These are phyloP conservation scores for Tranzscheliella williamsii DNA, from an alignment of 1,284 basidiomycete genomes.

Conservation along the genomic window DNA sequence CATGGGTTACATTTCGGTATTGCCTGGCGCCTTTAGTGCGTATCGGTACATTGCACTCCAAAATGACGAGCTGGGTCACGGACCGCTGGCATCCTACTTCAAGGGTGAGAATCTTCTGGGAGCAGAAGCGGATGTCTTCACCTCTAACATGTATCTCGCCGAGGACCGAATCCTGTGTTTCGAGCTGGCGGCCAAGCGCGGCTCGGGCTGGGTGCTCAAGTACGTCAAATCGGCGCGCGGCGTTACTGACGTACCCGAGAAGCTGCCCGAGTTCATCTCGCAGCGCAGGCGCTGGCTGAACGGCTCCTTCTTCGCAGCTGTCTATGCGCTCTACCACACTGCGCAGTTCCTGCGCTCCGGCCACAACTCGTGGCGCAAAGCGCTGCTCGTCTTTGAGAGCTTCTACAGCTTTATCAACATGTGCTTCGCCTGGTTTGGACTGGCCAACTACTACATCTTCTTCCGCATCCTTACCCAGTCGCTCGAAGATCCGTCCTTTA, in stretches of 20 bases:
- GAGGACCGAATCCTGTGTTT: slow-evolving; percentile 86
- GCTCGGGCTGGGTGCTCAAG: slow-evolving; percentile 87
- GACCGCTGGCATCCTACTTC: slow-evolving; percentile 93
- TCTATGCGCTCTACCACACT: slow-evolving; percentile 68
- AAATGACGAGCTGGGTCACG: slow-evolving; percentile 81
- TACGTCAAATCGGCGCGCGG: slow-evolving; percentile 94
- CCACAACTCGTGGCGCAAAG: slow-evolving; percentile 78
- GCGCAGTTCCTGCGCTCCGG: slow-evolving; percentile 82
- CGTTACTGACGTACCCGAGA: slow-evolving; percentile 92
- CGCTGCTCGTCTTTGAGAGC: slow-evolving; percentile 75
- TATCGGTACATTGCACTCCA: slow-evolving; percentile 81
- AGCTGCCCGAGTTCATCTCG: slow-evolving; percentile 89
- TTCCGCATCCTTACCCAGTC: slow-evolving; percentile 91
- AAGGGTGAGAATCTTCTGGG: slow-evolving; percentile 91
- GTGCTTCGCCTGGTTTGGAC: slow-evolving; percentile 85
- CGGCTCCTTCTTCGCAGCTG: slow-evolving; percentile 85
- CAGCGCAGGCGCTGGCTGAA: slow-evolving; percentile 90
- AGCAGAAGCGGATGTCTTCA: slow-evolving; percentile 90
- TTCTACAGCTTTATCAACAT: slow-evolving; percentile 87
- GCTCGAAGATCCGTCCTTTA: slow-evolving; percentile 76
- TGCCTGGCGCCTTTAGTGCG: slow-evolving; percentile 60
- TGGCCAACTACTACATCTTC: slow-evolving; percentile 92
- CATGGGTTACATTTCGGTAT: slow-evolving; percentile 57
- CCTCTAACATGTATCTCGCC: slow-evolving; percentile 67
- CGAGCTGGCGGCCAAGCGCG: slow-evolving; percentile 89